Percentiles rank a stretch among this genome's conserved stretches.
These are phyloP conservation scores for Umbilicus rupestris DNA, from an alignment of 164 flowering plant genomes.

Conservation along the genomic window DNA sequence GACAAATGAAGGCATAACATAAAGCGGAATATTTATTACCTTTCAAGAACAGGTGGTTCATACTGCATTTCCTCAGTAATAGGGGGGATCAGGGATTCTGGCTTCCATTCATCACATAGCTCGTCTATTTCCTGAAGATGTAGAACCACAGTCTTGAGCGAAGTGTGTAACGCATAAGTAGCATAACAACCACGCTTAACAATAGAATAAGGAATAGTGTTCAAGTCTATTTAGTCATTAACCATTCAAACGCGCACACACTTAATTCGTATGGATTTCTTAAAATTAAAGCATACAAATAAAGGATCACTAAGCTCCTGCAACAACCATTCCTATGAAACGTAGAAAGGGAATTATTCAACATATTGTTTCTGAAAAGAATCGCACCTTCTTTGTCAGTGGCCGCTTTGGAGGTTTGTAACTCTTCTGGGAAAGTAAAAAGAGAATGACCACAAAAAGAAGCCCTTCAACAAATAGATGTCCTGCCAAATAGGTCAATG, in stretches of 20 bases:
- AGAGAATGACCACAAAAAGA: constrained; percentile 64
- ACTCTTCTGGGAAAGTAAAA: constrained; percentile 77
- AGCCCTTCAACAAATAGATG: constrained; percentile 80
- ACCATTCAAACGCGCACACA: not conserved
- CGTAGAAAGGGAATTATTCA: not conserved
- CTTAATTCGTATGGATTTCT: not conserved
- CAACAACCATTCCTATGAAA: not conserved
- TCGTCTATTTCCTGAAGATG: constrained; percentile 73
- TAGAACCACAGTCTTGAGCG: not conserved
- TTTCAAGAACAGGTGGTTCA: constrained; percentile 74
- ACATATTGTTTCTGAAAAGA: not conserved
- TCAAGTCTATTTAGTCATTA: not conserved
- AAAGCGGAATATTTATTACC: constrained; percentile 28
- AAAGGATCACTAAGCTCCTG: not conserved
- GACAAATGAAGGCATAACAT: not conserved
- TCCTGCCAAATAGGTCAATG: constrained; percentile 37
- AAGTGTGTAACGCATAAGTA: not conserved
- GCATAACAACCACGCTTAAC: no score
- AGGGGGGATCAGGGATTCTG: constrained; percentile 77
- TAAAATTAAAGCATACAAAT: not conserved
- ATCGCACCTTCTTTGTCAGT: constrained; percentile 53
- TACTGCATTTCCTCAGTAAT: constrained; percentile 49
- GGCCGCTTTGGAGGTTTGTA: constrained; percentile 94
- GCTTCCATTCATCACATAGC: constrained; percentile 95
- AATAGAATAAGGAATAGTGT: not conserved